A percentile compares a stretch with the other conserved stretches of the same genome.
Evolutionary conservation across 805 yeast species (phyloP).

Genomic region (Helenozyma rhizophorensis): DNA sequence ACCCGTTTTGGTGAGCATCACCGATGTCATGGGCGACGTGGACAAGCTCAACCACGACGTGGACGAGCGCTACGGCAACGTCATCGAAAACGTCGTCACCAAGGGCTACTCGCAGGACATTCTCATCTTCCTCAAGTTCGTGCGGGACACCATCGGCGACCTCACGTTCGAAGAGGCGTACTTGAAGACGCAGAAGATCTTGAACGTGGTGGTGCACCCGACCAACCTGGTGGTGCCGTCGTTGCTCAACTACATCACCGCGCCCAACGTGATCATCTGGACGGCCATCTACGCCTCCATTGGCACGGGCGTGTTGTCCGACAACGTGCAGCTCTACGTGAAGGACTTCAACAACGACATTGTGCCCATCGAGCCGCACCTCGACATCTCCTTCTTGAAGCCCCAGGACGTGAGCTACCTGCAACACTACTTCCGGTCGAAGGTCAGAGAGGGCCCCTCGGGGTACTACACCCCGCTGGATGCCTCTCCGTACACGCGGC

Average conservation of each 20-base stretch:
- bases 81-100: constrained; percentile 68
- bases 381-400: constrained; percentile 38
- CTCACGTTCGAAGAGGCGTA: constrained; percentile 93
- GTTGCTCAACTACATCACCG: constrained; percentile 79
- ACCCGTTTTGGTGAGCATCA: constrained; percentile 36
- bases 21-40: constrained; percentile 39
- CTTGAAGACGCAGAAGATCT: constrained; percentile 66
- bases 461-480: constrained; percentile 20
- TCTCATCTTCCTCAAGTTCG: constrained; percentile 71
- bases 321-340: constrained; percentile 52
- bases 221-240: constrained; percentile 66
- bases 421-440: constrained; percentile 36
- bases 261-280: constrained; percentile 88
- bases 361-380: constrained; percentile 46
- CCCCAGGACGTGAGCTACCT: constrained; percentile 44
- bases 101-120: constrained; percentile 88
- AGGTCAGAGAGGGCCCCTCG: constrained; percentile 10
- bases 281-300: constrained; percentile 79
- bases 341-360: constrained; percentile 59
- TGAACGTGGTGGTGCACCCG: constrained; percentile 85
- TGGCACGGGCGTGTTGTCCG: constrained; percentile 64
- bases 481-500: constrained; percentile 69
- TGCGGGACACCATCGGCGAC: constrained; percentile 69
- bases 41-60: constrained; percentile 50
- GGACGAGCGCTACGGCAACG: constrained; percentile 59